A percentile compares a stretch with the other conserved stretches of the same genome.
phyloP scores from a whole-genome alignment of 1,284 basidiomycete species.

The Tilletia caries region DNA sequence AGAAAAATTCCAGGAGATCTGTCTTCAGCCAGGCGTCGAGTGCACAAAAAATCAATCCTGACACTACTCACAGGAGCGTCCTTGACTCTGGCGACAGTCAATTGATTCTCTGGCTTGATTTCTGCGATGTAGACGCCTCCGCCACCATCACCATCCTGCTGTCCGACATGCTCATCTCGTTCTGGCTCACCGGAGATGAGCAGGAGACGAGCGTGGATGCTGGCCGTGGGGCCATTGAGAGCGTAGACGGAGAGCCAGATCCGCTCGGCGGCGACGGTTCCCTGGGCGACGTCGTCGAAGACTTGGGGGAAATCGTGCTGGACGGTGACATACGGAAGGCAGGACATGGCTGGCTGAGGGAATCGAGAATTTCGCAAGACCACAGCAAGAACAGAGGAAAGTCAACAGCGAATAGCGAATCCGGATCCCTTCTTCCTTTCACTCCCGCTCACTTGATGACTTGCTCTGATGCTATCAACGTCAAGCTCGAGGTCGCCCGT shows the following conservation, averaged over 20 bases:
- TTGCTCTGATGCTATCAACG: too few species aligned
- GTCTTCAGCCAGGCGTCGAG: background rate
- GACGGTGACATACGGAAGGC: conserved; percentile 58
- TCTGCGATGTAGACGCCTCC: conserved; percentile 12
- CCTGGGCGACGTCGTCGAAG: conserved; percentile 63
- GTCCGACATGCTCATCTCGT: conserved; percentile 49
- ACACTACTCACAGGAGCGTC: conserved; percentile 8
- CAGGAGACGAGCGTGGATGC: conserved; percentile 30
- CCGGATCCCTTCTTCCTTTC: too few species aligned
- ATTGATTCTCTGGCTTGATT: conserved; percentile 16
- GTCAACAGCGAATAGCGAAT: too few species aligned
- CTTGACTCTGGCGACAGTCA: conserved; percentile 21
- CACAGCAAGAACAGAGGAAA: too few species aligned
- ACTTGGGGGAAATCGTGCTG: conserved; percentile 65
- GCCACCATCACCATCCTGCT: background rate
- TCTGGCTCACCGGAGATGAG: conserved; percentile 58
- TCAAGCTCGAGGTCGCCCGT: too few species aligned
- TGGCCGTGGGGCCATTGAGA: conserved; percentile 30
- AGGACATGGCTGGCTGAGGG: background rate
- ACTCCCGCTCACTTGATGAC: too few species aligned
- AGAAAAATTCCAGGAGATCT: background rate
- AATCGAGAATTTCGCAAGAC: too few species aligned
- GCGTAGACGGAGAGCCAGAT: conserved; percentile 71
- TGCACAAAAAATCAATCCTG: background rate
- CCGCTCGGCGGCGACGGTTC: conserved; percentile 62